Evolutionary conservation across 179 eudicot genomes (phyloP).

Genomic region (Carnegiea gigantea): DNA sequence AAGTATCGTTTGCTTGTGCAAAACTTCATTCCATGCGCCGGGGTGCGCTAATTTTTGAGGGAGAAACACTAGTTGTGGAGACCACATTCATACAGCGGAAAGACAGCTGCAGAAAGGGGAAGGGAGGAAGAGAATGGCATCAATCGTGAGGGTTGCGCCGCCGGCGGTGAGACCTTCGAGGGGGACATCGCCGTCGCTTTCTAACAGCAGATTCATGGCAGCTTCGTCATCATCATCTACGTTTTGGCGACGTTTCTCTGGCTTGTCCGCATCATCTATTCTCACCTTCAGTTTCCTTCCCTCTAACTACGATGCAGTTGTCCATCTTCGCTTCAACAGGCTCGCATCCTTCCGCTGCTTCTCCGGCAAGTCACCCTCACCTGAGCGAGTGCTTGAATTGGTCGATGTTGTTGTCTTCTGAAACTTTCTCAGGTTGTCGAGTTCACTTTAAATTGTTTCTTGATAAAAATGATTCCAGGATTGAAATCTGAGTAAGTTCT

Average conservation of each 20-base stretch:
- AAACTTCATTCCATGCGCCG: too few relatives aligned
- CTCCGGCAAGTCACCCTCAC: conserved; percentile 16
- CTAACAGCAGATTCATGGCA: background rate
- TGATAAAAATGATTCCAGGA: background rate
- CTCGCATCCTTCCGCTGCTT: conserved; percentile 23
- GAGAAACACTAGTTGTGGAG: too few relatives aligned
- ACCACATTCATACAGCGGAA: too few relatives aligned
- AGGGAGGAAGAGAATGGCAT: conserved; percentile 12
- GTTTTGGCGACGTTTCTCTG: background rate
- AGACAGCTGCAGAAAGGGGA: too few relatives aligned
- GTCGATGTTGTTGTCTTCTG: too few relatives aligned
- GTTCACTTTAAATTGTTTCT: background rate
- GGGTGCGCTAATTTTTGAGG: too few relatives aligned
- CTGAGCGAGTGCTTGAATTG: too few relatives aligned
- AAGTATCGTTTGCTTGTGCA: too few relatives aligned
- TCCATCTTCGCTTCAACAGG: background rate
- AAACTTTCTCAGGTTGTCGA: background rate
- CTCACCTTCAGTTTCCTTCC: conserved; percentile 1
- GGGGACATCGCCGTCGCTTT: too few relatives aligned
- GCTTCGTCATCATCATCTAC: conserved; percentile 14
- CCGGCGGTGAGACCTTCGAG: background rate
- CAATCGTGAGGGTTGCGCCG: background rate
- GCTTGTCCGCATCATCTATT: background rate
- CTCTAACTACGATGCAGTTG: background rate
- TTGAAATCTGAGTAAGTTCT: background rate